Percentiles rank a stretch among this genome's conserved stretches.
These are phyloP conservation scores for Symbiodinium pilosum DNA, from an alignment of 73 alveolate species.

Conservation along the genomic window DNA sequence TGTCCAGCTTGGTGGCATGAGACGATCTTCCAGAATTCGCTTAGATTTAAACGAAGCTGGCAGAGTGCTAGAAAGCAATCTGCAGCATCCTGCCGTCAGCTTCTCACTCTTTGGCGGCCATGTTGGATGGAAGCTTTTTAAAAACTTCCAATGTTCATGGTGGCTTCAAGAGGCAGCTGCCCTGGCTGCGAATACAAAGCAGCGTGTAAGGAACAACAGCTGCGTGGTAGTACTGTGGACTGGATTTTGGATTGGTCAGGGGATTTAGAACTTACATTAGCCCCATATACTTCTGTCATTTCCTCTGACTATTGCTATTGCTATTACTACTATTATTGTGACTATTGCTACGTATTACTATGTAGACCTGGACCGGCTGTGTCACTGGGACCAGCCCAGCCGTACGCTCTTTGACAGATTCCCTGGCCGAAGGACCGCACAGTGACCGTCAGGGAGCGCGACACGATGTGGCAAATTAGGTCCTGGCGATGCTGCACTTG, in stretches of 20 bases:
- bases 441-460: conserved; percentile 96
- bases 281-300: too few species aligned
- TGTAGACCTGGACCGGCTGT: too few species aligned
- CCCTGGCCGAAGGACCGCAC: conserved; percentile 93
- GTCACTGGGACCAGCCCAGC: too few species aligned
- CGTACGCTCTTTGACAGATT: too few species aligned
- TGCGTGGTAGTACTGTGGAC: too few species aligned
- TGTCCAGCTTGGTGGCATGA: background rate
- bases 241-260: too few species aligned
- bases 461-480: conserved; percentile 96
- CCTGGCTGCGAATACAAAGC: background rate
- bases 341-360: too few species aligned
- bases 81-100: too few species aligned
- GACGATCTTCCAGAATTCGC: background rate
- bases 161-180: background rate
- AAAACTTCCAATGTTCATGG: conserved; percentile 69
- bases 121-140: conserved; percentile 46
- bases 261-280: too few species aligned
- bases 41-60: background rate
- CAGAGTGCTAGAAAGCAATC: background rate
- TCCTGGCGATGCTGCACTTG: background rate
- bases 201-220: too few species aligned
- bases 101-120: background rate
- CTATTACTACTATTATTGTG: too few species aligned
- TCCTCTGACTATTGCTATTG: too few species aligned